Evolutionary conservation across 305 asterid genomes (phyloP).

Genomic region (Fraxinus paxiana): DNA sequence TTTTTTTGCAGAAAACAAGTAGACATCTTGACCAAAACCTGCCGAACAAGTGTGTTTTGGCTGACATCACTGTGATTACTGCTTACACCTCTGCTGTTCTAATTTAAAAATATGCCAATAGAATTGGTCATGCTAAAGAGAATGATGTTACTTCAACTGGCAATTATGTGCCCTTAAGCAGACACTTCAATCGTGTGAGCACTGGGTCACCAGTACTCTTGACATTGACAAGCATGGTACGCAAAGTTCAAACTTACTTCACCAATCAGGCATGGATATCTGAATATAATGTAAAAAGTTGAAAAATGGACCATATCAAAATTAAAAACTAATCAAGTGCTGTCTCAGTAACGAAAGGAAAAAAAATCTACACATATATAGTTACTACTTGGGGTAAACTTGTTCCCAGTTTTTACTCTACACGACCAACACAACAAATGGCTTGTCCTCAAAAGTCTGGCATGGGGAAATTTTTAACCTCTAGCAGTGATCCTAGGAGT

Average conservation of each 20-base stretch:
- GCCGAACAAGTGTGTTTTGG: neutral
- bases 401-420: neutral
- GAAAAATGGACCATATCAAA: neutral
- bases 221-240: neutral
- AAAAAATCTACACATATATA: neutral
- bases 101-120: neutral
- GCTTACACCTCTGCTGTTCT: neutral
- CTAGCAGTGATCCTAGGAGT: neutral
- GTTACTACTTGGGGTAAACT: neutral
- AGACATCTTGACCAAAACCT: neutral
- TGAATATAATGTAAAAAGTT: neutral
- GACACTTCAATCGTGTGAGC: neutral
- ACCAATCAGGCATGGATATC: neutral
- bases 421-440: neutral
- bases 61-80: neutral
- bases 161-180: neutral
- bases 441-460: neutral
- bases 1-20: neutral
- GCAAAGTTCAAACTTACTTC: neutral
- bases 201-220: neutral
- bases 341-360: neutral
- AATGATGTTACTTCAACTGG: neutral
- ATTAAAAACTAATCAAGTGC: neutral
- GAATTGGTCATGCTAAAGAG: neutral
- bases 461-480: neutral